Percentiles rank a stretch among this genome's conserved stretches.
Evolutionary conservation across 352 stramenopile species (phyloP).

Genomic region (Phytophthora chlamydospora): DNA sequence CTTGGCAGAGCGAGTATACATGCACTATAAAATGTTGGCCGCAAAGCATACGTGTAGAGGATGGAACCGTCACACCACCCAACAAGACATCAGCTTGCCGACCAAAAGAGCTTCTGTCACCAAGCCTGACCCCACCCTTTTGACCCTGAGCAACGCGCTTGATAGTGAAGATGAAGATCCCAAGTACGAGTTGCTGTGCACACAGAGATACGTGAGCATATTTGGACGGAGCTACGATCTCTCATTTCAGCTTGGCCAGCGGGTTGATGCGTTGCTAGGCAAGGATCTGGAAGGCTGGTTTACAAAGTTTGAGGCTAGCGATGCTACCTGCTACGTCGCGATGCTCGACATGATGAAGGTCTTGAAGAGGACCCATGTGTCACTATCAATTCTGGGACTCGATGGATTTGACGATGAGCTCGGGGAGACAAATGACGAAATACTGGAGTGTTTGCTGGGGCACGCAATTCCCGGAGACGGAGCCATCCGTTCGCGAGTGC

Average conservation of each 20-base stretch:
- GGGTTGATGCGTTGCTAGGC: constrained; percentile 51
- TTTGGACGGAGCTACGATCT: constrained; percentile 72
- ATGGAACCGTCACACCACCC: not conserved
- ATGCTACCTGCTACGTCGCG: constrained; percentile 61
- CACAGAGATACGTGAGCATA: constrained; percentile 52
- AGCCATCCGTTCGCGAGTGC: constrained; percentile 42
- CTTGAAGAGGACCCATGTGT: constrained; percentile 41
- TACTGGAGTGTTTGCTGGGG: constrained; percentile 12
- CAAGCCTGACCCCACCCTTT: constrained; percentile 6
- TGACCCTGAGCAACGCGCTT: constrained; percentile 2
- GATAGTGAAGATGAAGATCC: constrained; percentile 19
- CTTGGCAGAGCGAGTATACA: constrained; percentile 69
- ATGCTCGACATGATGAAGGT: constrained; percentile 43
- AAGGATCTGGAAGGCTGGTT: constrained; percentile 65
- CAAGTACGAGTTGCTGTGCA: constrained; percentile 38
- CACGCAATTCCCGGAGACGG: constrained; percentile 23
- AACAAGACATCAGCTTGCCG: not conserved
- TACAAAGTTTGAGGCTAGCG: constrained; percentile 60
- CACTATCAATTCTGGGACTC: constrained; percentile 32
- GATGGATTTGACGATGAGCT: constrained; percentile 44
- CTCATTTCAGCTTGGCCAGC: constrained; percentile 53
- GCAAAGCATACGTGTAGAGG: constrained; percentile 19
- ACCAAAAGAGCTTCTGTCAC: constrained; percentile 3
- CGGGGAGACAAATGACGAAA: constrained; percentile 38
- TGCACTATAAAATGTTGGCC: constrained; percentile 56